phyloP scores from a whole-genome alignment of 1,139 yeast species.

The Pichia kudriavzevii region DNA sequence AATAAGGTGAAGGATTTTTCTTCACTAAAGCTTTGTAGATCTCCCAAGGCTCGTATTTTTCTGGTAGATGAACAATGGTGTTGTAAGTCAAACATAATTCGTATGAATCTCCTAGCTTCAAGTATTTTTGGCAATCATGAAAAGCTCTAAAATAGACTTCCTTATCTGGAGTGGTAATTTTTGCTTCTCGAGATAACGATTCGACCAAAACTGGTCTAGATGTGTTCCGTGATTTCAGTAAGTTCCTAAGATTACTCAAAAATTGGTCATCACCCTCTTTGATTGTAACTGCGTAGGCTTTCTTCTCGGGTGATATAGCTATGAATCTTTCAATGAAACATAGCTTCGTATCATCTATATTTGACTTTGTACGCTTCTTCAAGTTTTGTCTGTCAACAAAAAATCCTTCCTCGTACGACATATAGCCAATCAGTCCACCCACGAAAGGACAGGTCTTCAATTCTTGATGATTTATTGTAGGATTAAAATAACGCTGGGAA shows the following conservation, averaged over 20 bases:
- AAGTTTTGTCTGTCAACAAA: conserved; percentile 33
- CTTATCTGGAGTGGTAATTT: conserved; percentile 47
- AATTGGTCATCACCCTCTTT: conserved; percentile 33
- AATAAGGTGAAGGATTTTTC: conserved; percentile 88
- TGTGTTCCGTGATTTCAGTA: not conserved
- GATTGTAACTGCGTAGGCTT: conserved; percentile 48
- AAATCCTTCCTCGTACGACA: conserved; percentile 82
- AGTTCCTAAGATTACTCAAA: conserved; percentile 24
- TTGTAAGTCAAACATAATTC: conserved; percentile 86
- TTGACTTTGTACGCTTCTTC: conserved; percentile 28
- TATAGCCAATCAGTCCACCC: conserved; percentile 82
- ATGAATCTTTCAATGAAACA: conserved; percentile 65
- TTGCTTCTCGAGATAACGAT: conserved; percentile 16
- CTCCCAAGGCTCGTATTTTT: conserved; percentile 55
- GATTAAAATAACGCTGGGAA: conserved; percentile 26
- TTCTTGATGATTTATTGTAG: conserved; percentile 20
- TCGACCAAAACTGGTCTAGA: not conserved
- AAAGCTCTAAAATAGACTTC: conserved; percentile 51
- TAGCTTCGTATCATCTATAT: conserved; percentile 65
- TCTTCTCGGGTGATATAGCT: conserved; percentile 36
- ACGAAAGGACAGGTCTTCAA: conserved; percentile 52
- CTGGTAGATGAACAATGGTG: conserved; percentile 51
- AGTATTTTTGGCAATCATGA: conserved; percentile 54
- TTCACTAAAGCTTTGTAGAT: conserved; percentile 64
- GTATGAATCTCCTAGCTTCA: conserved; percentile 83